Evolutionary conservation across 345 rosid species (phyloP).

Genomic region (Theobroma cacao): DNA sequence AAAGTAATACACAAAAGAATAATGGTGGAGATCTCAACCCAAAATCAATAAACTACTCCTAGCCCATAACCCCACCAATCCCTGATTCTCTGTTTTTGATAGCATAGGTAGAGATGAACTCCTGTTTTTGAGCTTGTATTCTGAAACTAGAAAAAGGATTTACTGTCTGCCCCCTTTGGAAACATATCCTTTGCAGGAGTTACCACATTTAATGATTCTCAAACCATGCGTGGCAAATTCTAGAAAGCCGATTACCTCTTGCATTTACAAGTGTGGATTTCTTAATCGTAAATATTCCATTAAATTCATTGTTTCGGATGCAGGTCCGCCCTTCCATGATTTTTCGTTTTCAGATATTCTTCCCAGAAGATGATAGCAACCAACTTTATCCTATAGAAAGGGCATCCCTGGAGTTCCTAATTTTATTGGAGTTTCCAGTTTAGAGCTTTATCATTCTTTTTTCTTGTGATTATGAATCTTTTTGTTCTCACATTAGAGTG

Average conservation of each 20-base stretch:
- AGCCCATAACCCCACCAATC: no score
- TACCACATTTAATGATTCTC: neutral
- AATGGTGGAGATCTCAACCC: no score
- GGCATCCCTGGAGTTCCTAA: neutral
- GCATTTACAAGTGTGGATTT: neutral
- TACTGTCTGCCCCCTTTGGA: neutral
- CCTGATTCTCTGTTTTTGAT: no score
- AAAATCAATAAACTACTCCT: no score
- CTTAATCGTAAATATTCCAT: neutral
- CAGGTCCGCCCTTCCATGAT: conserved; percentile 96
- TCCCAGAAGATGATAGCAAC: conserved; percentile 36
- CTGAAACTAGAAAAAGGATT: no score
- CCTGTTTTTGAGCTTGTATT: no score
- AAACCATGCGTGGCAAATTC: neutral
- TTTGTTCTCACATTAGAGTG: neutral
- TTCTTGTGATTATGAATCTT: neutral
- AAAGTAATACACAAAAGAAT: no score
- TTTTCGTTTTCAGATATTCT: conserved; percentile 67
- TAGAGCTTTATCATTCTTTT: neutral
- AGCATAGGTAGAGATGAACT: no score
- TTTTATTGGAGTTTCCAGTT: conserved; percentile 1
- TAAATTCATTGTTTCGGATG: conserved; percentile 10
- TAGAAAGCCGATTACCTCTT: neutral
- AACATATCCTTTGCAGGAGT: neutral
- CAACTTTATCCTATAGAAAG: neutral